Evolutionary conservation across 73 alveolate species (phyloP).

Genomic region (Symbiodinium natans): DNA sequence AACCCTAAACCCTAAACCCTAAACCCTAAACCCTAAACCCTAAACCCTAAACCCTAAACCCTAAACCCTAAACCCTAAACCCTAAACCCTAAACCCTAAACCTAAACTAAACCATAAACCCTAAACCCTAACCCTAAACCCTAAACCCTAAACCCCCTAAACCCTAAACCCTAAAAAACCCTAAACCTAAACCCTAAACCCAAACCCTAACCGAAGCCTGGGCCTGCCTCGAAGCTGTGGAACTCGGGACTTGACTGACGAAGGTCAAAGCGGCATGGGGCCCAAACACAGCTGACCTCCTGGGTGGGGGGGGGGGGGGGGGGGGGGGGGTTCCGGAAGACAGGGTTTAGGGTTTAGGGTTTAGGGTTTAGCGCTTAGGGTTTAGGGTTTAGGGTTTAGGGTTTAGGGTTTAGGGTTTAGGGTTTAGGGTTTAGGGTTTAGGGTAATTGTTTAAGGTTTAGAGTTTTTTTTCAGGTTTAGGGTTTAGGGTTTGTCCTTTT

Average conservation of each 20-base stretch:
- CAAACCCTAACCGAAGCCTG: background rate
- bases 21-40: background rate
- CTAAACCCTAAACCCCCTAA: too few relatives aligned
- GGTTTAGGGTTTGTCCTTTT: too few relatives aligned
- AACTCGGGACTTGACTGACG: background rate
- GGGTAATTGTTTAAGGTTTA: too few relatives aligned
- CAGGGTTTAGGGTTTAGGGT: background rate
- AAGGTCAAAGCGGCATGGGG: background rate
- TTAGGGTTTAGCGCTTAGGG: background rate
- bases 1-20: background rate
- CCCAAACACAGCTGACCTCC: background rate
- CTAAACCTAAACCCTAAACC: conserved; percentile 1
- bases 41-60: background rate
- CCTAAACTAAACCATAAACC: background rate
- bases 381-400: background rate
- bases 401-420: background rate
- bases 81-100: background rate
- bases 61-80: background rate
- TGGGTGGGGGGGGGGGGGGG: background rate
- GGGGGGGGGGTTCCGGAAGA: background rate
- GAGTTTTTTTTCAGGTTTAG: too few relatives aligned
- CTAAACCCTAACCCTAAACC: too few relatives aligned
- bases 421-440: too few relatives aligned
- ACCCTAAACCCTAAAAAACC: background rate
- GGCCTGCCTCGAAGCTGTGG: background rate